A percentile compares a stretch with the other conserved stretches of the same genome.
Conservation (phyloP, 495 filamentous ascomycete species). For the Podospora sp. region DNA sequence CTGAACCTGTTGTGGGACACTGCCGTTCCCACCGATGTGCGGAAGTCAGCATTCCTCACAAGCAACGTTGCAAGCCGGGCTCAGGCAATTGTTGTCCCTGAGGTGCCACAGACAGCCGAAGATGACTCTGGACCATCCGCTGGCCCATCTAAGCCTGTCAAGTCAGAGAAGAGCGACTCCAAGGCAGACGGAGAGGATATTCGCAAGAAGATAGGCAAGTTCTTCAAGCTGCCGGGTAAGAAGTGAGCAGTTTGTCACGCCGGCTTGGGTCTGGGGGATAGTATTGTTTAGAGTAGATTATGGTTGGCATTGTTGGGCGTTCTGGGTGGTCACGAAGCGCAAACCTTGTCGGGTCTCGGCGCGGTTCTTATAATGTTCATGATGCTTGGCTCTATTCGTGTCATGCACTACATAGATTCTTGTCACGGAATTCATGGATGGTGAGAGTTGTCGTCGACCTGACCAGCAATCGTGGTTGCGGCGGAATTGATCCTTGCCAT, state of each 20-base stretch:
- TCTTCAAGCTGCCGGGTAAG: constrained; percentile 66
- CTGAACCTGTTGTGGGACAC: constrained; percentile 81
- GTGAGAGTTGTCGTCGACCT: neutral
- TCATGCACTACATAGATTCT: neutral
- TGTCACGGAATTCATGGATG: neutral
- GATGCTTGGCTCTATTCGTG: neutral
- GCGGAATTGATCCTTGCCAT: constrained; percentile 21
- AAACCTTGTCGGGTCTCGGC: neutral
- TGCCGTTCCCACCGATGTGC: constrained; percentile 47
- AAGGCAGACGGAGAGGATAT: constrained; percentile 42
- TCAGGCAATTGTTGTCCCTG: constrained; percentile 58
- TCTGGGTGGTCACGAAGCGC: neutral
- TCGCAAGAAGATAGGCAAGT: constrained; percentile 64
- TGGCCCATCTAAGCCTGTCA: constrained; percentile 39
- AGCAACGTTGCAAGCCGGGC: constrained; percentile 67
- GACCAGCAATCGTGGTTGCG: neutral
- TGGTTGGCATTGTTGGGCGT: constrained; percentile 22
- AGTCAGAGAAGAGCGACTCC: constrained; percentile 51
- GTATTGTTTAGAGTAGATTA: constrained; percentile 7
- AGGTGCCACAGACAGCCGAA: constrained; percentile 45
- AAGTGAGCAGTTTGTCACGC: constrained; percentile 36
- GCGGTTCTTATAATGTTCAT: neutral
- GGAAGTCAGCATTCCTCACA: constrained; percentile 63
- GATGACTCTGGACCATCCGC: constrained; percentile 37
- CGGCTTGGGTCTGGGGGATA: neutral